Conservation (phyloP, 345 rosid species). For the Syzygium aromaticum region DNA sequence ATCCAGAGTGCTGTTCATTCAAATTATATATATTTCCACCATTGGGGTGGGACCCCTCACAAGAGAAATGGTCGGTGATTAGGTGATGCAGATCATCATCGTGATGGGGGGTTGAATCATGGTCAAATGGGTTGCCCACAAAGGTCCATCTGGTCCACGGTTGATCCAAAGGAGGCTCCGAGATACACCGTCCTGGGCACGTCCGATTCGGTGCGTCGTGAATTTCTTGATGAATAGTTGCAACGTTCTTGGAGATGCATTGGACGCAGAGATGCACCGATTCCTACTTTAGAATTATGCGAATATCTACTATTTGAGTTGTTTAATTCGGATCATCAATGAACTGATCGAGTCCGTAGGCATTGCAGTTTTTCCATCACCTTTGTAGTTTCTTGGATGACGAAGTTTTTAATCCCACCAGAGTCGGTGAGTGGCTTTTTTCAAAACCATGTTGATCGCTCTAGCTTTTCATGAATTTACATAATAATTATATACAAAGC, state of each 20-base stretch:
- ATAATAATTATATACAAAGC: background rate
- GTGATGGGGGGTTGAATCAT: background rate
- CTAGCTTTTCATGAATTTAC: background rate
- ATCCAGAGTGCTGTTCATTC: background rate
- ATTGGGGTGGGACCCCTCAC: background rate
- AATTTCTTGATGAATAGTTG: too few species aligned
- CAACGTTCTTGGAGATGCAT: too few species aligned
- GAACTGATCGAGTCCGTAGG: background rate
- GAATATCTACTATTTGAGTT: background rate
- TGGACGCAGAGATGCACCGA: background rate
- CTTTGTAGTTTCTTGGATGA: background rate
- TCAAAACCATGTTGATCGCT: background rate
- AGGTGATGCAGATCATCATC: background rate
- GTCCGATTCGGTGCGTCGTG: too few species aligned
- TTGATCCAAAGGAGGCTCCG: background rate
- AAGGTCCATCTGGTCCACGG: background rate
- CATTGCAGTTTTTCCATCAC: background rate
- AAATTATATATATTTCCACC: too few species aligned
- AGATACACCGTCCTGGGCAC: background rate
- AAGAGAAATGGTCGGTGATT: background rate
- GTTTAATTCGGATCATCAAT: background rate
- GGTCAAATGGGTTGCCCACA: background rate
- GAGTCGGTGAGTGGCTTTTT: background rate
- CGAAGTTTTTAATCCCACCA: background rate
- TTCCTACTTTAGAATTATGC: background rate